Conservation (phyloP, 345 rosid species). For the rapeseed (Brassica napus) region DNA sequence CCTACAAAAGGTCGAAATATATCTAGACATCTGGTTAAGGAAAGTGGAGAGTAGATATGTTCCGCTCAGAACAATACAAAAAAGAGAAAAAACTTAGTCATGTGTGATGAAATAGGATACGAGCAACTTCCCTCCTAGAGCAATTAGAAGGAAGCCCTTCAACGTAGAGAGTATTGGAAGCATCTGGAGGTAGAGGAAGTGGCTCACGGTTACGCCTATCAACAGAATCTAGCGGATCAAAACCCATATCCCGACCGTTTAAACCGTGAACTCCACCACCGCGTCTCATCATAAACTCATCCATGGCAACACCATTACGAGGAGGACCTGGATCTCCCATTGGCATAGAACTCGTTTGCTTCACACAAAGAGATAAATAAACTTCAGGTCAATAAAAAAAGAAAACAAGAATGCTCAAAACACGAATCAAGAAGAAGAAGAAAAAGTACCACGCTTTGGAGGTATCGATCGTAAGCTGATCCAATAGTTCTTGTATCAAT, state of each 20-base stretch:
- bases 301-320: conserved; percentile 44
- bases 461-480: conserved; percentile 88
- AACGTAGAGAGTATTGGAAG: conserved; percentile 75
- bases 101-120: conserved; percentile 54
- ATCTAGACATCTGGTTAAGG: conserved; percentile 57
- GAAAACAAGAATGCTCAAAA: neutral
- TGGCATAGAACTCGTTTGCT: conserved; percentile 55
- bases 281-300: conserved; percentile 42
- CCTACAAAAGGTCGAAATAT: conserved; percentile 93
- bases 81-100: neutral
- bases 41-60: conserved; percentile 10
- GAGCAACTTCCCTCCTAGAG: conserved; percentile 83
- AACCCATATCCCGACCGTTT: conserved; percentile 57
- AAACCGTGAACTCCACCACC: conserved; percentile 35
- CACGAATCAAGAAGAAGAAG: conserved; percentile 6
- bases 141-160: conserved; percentile 87
- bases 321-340: conserved; percentile 58
- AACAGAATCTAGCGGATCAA: conserved; percentile 45
- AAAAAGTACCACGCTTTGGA: conserved; percentile 55
- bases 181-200: conserved; percentile 78
- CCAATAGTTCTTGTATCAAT: conserved; percentile 66
- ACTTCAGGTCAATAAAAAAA: conserved; percentile 23
- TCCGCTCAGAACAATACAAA: neutral
- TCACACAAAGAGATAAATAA: conserved; percentile 26
- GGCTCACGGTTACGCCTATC: conserved; percentile 58